A percentile compares a stretch with the other conserved stretches of the same genome.
These are phyloP conservation scores for Alternaria ethzedia DNA, from an alignment of 2,329 filamentous ascomycete species.

Conservation along the genomic window DNA sequence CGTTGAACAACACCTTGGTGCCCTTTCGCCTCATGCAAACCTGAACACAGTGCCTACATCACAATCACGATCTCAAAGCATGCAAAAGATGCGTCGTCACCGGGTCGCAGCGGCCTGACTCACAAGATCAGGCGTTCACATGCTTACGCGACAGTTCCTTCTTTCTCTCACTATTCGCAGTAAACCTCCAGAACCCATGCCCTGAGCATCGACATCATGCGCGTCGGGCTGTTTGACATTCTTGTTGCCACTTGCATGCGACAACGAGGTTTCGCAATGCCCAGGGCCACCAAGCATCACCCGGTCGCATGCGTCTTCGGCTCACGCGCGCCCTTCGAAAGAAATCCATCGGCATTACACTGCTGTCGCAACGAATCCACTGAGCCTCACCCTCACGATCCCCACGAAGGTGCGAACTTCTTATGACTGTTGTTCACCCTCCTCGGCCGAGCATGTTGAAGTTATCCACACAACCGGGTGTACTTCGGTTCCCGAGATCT, in stretches of 20 bases:
- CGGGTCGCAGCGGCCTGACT: background rate
- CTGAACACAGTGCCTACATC: accelerated
- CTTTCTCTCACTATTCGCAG: background rate
- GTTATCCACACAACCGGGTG: background rate
- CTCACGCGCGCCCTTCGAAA: too few relatives aligned
- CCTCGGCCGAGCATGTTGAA: background rate
- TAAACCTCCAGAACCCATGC: accelerated
- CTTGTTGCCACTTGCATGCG: background rate
- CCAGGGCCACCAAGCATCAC: background rate
- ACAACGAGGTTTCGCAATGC: background rate
- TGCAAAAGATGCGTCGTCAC: accelerated
- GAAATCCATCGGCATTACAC: too few relatives aligned
- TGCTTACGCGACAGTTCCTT: background rate
- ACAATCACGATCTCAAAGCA: background rate
- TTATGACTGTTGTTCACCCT: background rate
- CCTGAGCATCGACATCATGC: background rate
- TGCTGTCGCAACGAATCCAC: too few relatives aligned
- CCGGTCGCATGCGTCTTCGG: background rate
- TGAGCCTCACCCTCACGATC: too few relatives aligned
- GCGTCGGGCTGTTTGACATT: background rate
- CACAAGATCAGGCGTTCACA: background rate
- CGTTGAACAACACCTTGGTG: background rate
- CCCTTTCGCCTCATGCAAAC: background rate
- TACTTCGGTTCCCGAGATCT: background rate
- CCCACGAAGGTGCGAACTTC: too few relatives aligned